Base-by-base conservation (phyloP, 1,284 basidiomycete genomes). In the Athelia sp. region DNA sequence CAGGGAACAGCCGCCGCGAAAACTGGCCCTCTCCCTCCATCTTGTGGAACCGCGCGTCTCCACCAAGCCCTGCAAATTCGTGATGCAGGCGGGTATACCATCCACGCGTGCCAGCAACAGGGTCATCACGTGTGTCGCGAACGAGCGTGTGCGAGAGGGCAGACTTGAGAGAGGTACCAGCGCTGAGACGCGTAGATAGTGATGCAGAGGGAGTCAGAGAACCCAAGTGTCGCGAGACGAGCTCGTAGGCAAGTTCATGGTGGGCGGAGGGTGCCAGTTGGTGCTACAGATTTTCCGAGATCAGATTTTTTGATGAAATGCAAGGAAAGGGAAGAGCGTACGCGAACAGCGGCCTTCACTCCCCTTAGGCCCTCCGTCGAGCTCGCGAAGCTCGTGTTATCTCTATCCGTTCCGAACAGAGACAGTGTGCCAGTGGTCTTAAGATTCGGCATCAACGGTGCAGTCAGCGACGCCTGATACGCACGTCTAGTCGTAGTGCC, bases 401-500 rank as follows among this genome's bases (percentile, higher is more conserved):
- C 90, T 24, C 79, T 72, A 54, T 91, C 82, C 40, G 79, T 64
- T 2, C 78, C 80, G 58, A 82, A 90, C 1, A 78, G 67, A 2
- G 76, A 72, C 0, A 91, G 48, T 55, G 85, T 83, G 11, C 78
- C 84, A 17, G 73, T 70, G 0, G 85, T 84, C 34, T 73, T 69
- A 43, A 93, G 75, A 34, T 77, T 70, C 4, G 75, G 64, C 0
- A 79, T 75, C 46, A 90, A 65, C 2, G 84, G 86, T 1, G 78
- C 69, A 2, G 75, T 73, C 3, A 87, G 64, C 6, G 81, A 68
- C 26, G 82, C 82, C 54, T 90, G 78, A 65, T 93, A 96, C 0
- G 93, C 83, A 49, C 86, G 83, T 51, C 84, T 82, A 0, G 94
- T 99, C 61, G 90, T 87, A 1, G 94, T 97, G 0, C 95, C 97